Conservation (phyloP, 2,329 filamentous ascomycete genomes). For the Fusarium siculi region DNA sequence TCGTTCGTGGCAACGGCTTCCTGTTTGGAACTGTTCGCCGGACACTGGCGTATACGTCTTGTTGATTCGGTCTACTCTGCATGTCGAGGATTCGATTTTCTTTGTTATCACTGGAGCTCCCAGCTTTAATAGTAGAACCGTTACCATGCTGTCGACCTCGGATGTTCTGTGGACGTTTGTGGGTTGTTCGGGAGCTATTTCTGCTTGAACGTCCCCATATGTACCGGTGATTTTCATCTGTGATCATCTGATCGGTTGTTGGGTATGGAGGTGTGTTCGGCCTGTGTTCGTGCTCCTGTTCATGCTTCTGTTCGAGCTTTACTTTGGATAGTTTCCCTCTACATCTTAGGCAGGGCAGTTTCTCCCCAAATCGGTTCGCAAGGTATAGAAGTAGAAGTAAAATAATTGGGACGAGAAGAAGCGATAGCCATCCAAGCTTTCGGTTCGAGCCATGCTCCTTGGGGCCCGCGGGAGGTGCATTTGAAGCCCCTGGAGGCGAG, state of each 20-base stretch:
- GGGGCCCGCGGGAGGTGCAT: rapidly evolving
- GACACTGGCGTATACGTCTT: background rate
- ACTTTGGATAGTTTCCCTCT: rapidly evolving
- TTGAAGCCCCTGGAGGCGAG: background rate
- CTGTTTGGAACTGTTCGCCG: background rate
- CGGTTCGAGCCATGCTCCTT: background rate
- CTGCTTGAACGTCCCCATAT: no score
- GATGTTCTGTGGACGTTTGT: background rate
- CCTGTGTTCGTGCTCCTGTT: background rate
- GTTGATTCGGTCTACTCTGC: background rate
- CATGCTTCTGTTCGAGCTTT: background rate
- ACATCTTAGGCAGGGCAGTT: no score
- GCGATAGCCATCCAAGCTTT: background rate
- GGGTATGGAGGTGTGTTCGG: rapidly evolving
- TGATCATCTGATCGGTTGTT: no score
- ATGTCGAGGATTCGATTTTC: background rate
- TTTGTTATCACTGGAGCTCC: background rate
- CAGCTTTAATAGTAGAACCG: background rate
- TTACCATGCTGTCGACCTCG: rapidly evolving
- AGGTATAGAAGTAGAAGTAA: rapidly evolving
- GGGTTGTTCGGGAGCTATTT: no score
- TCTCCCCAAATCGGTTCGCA: no score
- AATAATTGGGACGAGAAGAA: rapidly evolving
- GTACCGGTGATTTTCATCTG: rapidly evolving
- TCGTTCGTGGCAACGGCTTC: background rate